Conservation (phyloP, 2,329 filamentous ascomycete genomes). For the Venturiaceae sp. region DNA sequence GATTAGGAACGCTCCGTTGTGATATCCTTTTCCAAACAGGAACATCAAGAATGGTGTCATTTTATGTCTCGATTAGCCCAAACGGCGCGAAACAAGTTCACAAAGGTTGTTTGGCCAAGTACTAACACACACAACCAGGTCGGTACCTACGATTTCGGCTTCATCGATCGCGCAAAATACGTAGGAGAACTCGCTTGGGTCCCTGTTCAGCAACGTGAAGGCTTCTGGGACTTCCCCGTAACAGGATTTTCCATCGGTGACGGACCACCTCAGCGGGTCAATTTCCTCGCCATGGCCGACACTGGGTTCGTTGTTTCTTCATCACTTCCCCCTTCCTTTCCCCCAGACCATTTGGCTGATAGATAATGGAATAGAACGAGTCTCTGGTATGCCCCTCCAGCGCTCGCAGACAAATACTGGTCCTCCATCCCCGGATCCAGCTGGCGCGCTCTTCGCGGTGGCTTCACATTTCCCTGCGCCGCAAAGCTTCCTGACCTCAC, state of each 20-base stretch:
- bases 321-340: slow-evolving; percentile 27
- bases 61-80: too few relatives aligned
- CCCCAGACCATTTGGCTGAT: too few relatives aligned
- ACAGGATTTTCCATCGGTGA: slow-evolving; percentile 46
- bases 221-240: slow-evolving; percentile 54
- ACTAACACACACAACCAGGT: not conserved
- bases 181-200: slow-evolving; percentile 48
- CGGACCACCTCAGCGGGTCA: slow-evolving; percentile 21
- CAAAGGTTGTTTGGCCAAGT: too few relatives aligned
- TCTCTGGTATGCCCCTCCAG: slow-evolving; percentile 42
- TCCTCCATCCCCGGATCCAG: not conserved
- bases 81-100: too few relatives aligned
- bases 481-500: not conserved
- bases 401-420: slow-evolving; percentile 39
- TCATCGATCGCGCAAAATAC: slow-evolving; percentile 49
- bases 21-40: too few relatives aligned
- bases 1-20: too few relatives aligned
- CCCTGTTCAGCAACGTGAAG: slow-evolving; percentile 44
- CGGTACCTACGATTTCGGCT: slow-evolving; percentile 43
- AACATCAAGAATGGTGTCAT: too few relatives aligned
- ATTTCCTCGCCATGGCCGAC: slow-evolving; percentile 52
- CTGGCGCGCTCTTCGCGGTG: not conserved
- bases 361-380: too few relatives aligned
- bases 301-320: slow-evolving; percentile 61
- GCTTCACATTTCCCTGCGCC: not conserved